A percentile compares a stretch with the other conserved stretches of the same genome.
These are phyloP conservation scores for Papilionanthe hybrid DNA, from an alignment of 116 monocot genomes.

Conservation along the genomic window DNA sequence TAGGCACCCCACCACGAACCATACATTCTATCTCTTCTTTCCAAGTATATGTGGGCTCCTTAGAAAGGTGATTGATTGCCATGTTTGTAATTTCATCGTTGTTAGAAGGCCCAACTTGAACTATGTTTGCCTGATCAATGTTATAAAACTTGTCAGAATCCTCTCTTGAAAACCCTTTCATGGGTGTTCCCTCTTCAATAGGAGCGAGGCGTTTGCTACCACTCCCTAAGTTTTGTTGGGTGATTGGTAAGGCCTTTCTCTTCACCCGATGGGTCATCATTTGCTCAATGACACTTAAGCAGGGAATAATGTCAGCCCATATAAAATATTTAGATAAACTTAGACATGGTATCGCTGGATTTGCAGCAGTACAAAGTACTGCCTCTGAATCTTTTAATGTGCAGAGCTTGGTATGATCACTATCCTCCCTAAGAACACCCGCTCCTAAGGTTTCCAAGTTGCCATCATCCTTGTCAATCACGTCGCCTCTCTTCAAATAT, in stretches of 20 bases:
- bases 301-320: constrained; percentile 53
- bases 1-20: constrained; percentile 78
- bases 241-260: constrained; percentile 12
- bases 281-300: constrained; percentile 51
- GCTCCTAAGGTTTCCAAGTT: background rate
- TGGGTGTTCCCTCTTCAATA: constrained; percentile 35
- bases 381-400: background rate
- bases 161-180: constrained; percentile 12
- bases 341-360: background rate
- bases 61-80: constrained; percentile 9
- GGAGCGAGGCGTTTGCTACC: constrained; percentile 19
- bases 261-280: constrained; percentile 68
- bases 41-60: constrained; percentile 33
- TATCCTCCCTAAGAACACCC: background rate
- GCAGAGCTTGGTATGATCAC: background rate
- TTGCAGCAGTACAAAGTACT: background rate
- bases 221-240: constrained; percentile 15
- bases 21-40: constrained; percentile 79
- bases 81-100: constrained; percentile 18
- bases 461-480: background rate
- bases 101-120: constrained; percentile 32
- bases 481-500: background rate
- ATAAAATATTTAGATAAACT: constrained; percentile 19
- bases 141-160: constrained; percentile 63
- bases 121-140: constrained; percentile 34